phyloP scores from a whole-genome alignment of 2,329 filamentous ascomycete species.

The Sporothrix euskadiensis region DNA sequence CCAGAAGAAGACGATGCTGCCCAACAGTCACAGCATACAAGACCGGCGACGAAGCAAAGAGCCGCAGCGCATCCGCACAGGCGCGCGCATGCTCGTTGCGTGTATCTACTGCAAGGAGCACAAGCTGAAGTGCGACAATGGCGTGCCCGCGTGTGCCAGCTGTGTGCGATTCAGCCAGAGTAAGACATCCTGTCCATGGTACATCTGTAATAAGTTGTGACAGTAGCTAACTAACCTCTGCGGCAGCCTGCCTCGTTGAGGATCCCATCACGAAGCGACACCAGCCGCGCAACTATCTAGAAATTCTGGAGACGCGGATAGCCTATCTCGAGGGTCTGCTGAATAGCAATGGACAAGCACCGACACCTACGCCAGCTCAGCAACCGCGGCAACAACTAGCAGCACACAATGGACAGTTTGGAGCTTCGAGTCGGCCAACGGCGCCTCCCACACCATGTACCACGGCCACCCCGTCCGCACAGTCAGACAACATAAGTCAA shows the following conservation, averaged over 20 bases:
- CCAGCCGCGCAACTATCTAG: conserved; percentile 39
- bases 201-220: background rate
- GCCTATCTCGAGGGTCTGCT: conserved; percentile 34
- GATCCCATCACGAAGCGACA: conserved; percentile 37
- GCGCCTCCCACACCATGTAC: background rate
- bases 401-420: too few species aligned
- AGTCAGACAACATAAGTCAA: background rate
- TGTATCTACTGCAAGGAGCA: conserved; percentile 33
- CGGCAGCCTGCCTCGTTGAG: conserved; percentile 34
- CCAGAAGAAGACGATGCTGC: background rate
- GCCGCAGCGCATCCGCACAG: conserved; percentile 18
- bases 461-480: conserved; percentile 11
- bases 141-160: background rate
- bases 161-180: background rate
- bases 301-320: conserved; percentile 37
- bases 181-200: background rate
- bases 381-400: background rate
- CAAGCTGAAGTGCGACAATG: conserved; percentile 26
- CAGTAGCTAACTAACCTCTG: too few species aligned
- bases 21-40: background rate
- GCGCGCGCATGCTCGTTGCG: conserved; percentile 29
- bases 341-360: background rate
- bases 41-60: conserved; percentile 5
- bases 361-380: background rate
- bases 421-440: background rate